Conservation (phyloP, 2,329 filamentous ascomycete genomes). For the Ophidiomyces ophidiicola region DNA sequence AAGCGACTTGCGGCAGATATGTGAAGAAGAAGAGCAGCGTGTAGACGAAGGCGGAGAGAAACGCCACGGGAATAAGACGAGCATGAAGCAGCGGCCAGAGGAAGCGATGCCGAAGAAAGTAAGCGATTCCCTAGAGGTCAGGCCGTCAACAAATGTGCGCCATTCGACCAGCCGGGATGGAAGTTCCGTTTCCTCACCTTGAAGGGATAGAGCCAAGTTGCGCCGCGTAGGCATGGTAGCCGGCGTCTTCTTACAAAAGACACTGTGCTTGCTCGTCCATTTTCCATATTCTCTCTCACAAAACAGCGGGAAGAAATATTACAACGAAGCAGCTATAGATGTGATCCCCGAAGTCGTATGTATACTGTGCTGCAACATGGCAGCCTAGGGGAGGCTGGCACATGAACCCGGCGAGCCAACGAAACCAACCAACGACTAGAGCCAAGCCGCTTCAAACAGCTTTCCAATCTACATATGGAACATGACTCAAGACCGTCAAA, state of each 20-base stretch:
- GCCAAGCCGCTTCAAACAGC: too few species aligned
- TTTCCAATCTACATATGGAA: too few species aligned
- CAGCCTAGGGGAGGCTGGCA: too few species aligned
- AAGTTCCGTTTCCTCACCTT: slow-evolving; percentile 26
- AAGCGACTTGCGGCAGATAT: slow-evolving; percentile 78
- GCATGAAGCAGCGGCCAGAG: slow-evolving; percentile 71
- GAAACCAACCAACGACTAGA: too few species aligned
- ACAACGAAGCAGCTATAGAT: too few species aligned
- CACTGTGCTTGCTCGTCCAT: background rate
- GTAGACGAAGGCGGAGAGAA: slow-evolving; percentile 74
- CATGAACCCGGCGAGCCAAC: too few species aligned
- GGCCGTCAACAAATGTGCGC: too few species aligned
- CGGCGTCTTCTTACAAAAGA: slow-evolving; percentile 13
- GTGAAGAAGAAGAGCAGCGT: slow-evolving; percentile 76
- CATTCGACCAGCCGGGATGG: background rate
- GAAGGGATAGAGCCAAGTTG: slow-evolving; percentile 39
- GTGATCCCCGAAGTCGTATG: too few species aligned
- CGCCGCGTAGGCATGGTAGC: slow-evolving; percentile 22
- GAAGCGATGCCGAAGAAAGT: slow-evolving; percentile 63
- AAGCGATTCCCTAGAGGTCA: slow-evolving; percentile 56
- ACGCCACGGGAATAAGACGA: slow-evolving; percentile 64
- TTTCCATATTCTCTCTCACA: slow-evolving; percentile 4
- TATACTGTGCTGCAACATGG: too few species aligned
- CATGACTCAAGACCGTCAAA: too few species aligned
- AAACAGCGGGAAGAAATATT: too few species aligned